Conservation (phyloP, 257 asterid genomes). For the Solanum okadae region DNA sequence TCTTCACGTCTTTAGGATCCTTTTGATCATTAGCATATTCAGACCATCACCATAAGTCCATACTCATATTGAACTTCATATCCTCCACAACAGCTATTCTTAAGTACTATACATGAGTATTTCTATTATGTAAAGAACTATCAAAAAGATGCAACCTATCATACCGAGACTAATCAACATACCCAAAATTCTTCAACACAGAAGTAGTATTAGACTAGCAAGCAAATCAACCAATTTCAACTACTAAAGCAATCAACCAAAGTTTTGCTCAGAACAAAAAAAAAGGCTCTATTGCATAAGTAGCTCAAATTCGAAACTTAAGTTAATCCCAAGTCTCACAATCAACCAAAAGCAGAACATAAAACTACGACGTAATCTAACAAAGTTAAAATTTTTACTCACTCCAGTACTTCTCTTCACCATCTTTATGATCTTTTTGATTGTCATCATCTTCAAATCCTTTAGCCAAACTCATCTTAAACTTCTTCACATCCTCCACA, state of each 20-base stretch:
- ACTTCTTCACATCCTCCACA: conserved; percentile 59
- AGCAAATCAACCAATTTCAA: neutral
- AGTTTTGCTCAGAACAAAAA: neutral
- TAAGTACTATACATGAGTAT: neutral
- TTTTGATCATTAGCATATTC: neutral
- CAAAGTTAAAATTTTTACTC: conserved; percentile 21
- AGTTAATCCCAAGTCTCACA: neutral
- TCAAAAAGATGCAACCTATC: neutral
- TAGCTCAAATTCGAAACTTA: neutral
- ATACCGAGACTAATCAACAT: neutral
- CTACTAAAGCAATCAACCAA: neutral
- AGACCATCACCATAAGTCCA: neutral
- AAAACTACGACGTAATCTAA: neutral
- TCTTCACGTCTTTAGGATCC: conserved; percentile 25
- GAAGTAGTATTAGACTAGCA: neutral
- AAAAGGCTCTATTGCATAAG: neutral
- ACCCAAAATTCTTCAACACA: neutral
- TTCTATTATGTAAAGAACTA: neutral
- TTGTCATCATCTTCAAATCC: conserved; percentile 12
- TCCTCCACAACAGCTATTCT: conserved; percentile 44
- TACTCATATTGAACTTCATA: conserved; percentile 29
- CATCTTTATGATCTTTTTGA: conserved; percentile 6
- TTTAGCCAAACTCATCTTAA: conserved; percentile 28
- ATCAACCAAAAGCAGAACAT: neutral
- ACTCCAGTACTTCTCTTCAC: conserved; percentile 73